These are phyloP conservation scores for Cyberlindnera mrakii DNA, from an alignment of 805 yeast genomes.

Conservation along the genomic window DNA sequence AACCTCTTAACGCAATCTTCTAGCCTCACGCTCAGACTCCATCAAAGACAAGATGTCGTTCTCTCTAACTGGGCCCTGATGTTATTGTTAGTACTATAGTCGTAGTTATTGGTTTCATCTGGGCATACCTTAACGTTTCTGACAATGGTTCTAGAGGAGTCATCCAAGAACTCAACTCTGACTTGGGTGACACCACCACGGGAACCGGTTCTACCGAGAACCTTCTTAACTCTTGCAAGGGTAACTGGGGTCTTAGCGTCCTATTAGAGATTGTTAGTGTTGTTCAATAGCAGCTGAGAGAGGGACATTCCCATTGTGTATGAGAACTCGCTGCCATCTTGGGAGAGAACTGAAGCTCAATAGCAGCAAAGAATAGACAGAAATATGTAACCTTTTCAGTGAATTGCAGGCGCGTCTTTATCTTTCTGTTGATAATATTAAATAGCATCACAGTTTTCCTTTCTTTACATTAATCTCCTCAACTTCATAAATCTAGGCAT, in stretches of 20 bases:
- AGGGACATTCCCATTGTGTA: too few species aligned
- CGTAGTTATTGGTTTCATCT: background rate
- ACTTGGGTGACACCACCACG: conserved; percentile 99
- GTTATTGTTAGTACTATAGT: conserved; percentile 7
- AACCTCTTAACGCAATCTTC: conserved; percentile 71
- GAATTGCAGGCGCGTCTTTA: too few species aligned
- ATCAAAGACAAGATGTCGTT: conserved; percentile 97
- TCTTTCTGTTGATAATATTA: too few species aligned
- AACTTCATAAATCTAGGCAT: too few species aligned
- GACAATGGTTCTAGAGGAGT: conserved; percentile 90
- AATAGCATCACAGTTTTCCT: too few species aligned
- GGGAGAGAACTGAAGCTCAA: too few species aligned
- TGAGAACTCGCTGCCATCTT: too few species aligned
- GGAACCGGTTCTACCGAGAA: conserved; percentile 99
- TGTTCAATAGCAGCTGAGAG: too few species aligned
- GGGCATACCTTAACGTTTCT: conserved; percentile 73
- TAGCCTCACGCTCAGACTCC: conserved; percentile 99
- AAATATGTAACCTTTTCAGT: too few species aligned
- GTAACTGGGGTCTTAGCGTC: conserved; percentile 60
- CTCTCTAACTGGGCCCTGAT: conserved; percentile 86
- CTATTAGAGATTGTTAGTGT: conserved; percentile 9
- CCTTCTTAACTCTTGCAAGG: conserved; percentile 99
- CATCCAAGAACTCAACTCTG: conserved; percentile 95
- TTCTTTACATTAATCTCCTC: too few species aligned
- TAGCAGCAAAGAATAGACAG: too few species aligned